Evolutionary conservation across 1,284 basidiomycete genomes (phyloP).

Genomic region (Melampsora medusae): DNA sequence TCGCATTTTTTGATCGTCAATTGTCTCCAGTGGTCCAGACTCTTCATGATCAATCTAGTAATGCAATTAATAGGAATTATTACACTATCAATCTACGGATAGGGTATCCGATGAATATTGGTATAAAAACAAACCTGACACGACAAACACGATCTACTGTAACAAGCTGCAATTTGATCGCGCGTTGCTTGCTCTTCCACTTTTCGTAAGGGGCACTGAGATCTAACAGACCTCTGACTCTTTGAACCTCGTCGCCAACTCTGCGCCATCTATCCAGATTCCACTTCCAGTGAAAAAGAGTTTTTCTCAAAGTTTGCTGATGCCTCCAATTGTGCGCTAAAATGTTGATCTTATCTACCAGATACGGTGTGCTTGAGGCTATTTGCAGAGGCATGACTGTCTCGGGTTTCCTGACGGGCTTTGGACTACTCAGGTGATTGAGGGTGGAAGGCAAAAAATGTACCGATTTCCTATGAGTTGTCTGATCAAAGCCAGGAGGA

Average conservation of each 20-base stretch:
- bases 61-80: neutral
- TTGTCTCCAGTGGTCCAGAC: slow-evolving; percentile 30
- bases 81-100: neutral
- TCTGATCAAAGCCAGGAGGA: neutral
- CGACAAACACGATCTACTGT: slow-evolving; percentile 9
- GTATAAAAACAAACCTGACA: neutral
- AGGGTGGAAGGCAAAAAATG: slow-evolving; percentile 26
- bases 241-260: slow-evolving; percentile 2
- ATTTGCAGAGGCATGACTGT: neutral
- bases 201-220: slow-evolving; percentile 18
- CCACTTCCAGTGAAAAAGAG: slow-evolving; percentile 21
- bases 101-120: neutral
- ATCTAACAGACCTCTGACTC: slow-evolving; percentile 21
- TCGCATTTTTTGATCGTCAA: slow-evolving; percentile 24
- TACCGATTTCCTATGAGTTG: slow-evolving; percentile 16
- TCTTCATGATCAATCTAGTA: slow-evolving; percentile 1
- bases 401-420: neutral
- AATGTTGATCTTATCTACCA: slow-evolving; percentile 20
- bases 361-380: neutral
- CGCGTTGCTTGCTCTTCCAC: slow-evolving; percentile 21
- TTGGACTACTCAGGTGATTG: slow-evolving; percentile 8
- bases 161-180: neutral
- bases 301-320: neutral
- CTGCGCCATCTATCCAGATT: slow-evolving; percentile 23
- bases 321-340: slow-evolving; percentile 22